These are phyloP conservation scores for Cladosporium sp. DNA, from an alignment of 2,329 filamentous ascomycete species.

Conservation along the genomic window DNA sequence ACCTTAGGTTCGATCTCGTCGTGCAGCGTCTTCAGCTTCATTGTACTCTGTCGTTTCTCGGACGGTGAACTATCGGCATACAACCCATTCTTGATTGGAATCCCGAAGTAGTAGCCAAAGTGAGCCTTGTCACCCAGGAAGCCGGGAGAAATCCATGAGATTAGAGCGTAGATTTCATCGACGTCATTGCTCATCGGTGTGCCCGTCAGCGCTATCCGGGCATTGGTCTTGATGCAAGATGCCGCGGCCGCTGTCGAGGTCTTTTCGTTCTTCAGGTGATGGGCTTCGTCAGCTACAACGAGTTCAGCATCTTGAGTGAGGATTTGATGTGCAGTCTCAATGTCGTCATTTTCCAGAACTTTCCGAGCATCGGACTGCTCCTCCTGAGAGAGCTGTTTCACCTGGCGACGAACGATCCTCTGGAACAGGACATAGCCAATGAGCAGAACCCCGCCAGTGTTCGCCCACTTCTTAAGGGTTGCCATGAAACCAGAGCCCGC, in stretches of 20 bases:
- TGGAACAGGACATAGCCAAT: slow-evolving; percentile 69
- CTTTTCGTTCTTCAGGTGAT: slow-evolving; percentile 65
- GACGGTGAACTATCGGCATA: slow-evolving; percentile 56
- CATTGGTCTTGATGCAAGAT: slow-evolving; percentile 59
- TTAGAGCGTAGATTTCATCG: slow-evolving; percentile 78
- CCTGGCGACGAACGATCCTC: slow-evolving; percentile 32
- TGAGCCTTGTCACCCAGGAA: slow-evolving; percentile 67
- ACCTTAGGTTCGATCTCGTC: slow-evolving; percentile 66
- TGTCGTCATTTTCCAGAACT: slow-evolving; percentile 25
- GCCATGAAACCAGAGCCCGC: slow-evolving; percentile 37
- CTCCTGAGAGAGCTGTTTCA: slow-evolving; percentile 45
- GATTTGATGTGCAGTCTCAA: slow-evolving; percentile 41
- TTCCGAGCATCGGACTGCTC: neutral
- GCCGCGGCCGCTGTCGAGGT: slow-evolving; percentile 53
- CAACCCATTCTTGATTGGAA: slow-evolving; percentile 69
- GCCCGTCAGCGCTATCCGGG: slow-evolving; percentile 78
- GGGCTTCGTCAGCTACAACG: slow-evolving; percentile 81
- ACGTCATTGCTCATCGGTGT: slow-evolving; percentile 84
- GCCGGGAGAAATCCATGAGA: slow-evolving; percentile 77
- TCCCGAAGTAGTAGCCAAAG: slow-evolving; percentile 66
- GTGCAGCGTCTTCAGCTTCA: slow-evolving; percentile 67
- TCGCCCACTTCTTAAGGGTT: slow-evolving; percentile 57
- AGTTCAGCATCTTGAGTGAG: slow-evolving; percentile 63
- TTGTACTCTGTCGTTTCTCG: slow-evolving; percentile 59
- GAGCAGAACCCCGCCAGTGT: slow-evolving; percentile 67